These are phyloP conservation scores for Aspergillus diversus DNA, from an alignment of 495 filamentous ascomycete genomes.

Conservation along the genomic window DNA sequence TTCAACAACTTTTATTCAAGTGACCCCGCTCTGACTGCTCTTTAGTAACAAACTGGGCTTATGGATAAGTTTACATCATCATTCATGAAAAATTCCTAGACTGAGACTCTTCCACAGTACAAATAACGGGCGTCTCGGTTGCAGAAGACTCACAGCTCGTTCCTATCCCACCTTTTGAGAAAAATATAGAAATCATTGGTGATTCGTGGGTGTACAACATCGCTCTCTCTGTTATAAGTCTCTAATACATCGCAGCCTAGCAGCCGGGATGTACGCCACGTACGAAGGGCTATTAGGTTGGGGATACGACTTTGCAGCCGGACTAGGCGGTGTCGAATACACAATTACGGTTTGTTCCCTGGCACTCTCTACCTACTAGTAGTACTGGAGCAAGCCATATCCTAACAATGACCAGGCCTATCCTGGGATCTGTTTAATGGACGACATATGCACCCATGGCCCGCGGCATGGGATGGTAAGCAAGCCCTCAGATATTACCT, in stretches of 20 bases:
- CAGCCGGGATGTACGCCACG: conserved; percentile 60
- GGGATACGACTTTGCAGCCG: conserved; percentile 57
- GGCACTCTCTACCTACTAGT: not conserved
- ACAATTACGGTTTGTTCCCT: conserved; percentile 49
- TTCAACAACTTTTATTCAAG: not conserved
- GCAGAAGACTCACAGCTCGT: conserved; percentile 48
- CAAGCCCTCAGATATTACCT: not conserved
- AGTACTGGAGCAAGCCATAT: not conserved
- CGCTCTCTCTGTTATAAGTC: not conserved
- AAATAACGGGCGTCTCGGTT: conserved; percentile 60
- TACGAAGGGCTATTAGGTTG: conserved; percentile 65
- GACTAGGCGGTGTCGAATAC: conserved; percentile 65
- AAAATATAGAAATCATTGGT: conserved; percentile 67
- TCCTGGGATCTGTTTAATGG: conserved; percentile 60
- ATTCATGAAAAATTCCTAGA: not conserved
- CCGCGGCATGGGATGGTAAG: conserved; percentile 33
- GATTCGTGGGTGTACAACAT: conserved; percentile 47
- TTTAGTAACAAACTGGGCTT: conserved; percentile 67
- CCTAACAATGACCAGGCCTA: conserved; percentile 43
- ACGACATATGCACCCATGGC: conserved; percentile 59
- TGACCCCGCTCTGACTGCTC: conserved; percentile 19
- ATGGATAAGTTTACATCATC: conserved; percentile 45
- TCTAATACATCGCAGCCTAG: conserved; percentile 25
- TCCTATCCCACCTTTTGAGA: conserved; percentile 51
- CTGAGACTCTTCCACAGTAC: conserved; percentile 42